Percentiles rank a stretch among this genome's conserved stretches.
These are phyloP conservation scores for Didymella pinodella DNA, from an alignment of 2,329 filamentous ascomycete species.

Conservation along the genomic window DNA sequence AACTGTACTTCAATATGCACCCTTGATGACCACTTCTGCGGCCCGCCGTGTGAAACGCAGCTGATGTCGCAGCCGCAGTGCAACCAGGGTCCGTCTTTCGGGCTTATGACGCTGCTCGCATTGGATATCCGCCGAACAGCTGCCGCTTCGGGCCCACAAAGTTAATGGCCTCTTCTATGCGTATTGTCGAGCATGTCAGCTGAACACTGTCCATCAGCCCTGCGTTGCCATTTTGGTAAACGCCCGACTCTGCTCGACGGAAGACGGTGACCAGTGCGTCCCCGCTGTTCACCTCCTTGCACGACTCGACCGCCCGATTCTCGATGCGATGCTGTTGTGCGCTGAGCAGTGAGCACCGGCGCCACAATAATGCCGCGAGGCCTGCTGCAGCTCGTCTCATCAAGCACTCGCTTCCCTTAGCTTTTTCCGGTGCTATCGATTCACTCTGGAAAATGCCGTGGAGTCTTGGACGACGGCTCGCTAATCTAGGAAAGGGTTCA, in stretches of 20 bases:
- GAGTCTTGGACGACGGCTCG: neutral
- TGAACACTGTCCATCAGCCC: slow-evolving; percentile 13
- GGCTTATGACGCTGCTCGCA: slow-evolving; percentile 6
- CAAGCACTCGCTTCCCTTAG: slow-evolving; percentile 8
- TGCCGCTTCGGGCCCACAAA: neutral
- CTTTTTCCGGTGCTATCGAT: slow-evolving; percentile 2
- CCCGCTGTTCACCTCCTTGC: neutral
- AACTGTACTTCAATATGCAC: neutral
- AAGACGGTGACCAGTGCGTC: neutral
- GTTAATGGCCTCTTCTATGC: slow-evolving; percentile 3
- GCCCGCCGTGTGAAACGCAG: slow-evolving; percentile 7
- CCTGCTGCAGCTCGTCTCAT: slow-evolving; percentile 2
- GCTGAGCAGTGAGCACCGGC: slow-evolving; percentile 8
- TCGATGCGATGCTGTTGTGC: slow-evolving; percentile 14
- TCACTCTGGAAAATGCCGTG: slow-evolving; percentile 2
- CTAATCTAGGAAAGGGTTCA: neutral
- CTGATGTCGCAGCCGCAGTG: slow-evolving; percentile 8
- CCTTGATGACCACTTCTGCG: slow-evolving; percentile 5
- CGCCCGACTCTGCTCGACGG: slow-evolving; percentile 5
- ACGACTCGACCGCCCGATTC: slow-evolving; percentile 9
- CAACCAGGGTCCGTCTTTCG: slow-evolving; percentile 7
- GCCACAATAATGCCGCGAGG: slow-evolving; percentile 19
- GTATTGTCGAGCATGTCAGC: slow-evolving; percentile 17
- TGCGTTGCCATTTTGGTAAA: slow-evolving; percentile 7
- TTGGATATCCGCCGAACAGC: neutral